Evolutionary conservation across 805 yeast genomes (phyloP), one percentile per base, ranked within the genome.

Genomic region (Sugiyamaella boreocaroliniensis): DNA sequence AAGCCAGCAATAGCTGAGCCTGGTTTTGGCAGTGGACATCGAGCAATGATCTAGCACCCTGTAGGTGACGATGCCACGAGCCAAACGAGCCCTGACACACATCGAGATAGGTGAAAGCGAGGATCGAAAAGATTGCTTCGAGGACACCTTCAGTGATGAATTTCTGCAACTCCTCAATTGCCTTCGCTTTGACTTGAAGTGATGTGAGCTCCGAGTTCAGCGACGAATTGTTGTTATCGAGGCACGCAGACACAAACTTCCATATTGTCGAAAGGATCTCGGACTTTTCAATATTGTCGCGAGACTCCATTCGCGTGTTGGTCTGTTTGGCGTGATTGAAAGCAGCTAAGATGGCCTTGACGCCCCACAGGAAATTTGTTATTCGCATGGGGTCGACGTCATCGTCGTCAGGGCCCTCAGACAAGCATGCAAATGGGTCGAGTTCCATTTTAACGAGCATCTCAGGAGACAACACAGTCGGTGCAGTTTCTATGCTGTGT

Each of bases 51-150:
- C 59, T 49, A 29, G 58, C 56, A 2, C 58, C 58, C 15, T 50
- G 42, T 11, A 57, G 15, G 29, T 57, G 58, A 11, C 53, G 54
- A 32, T 55, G 52, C 57, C 60, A 57, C 10, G 20, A 20, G 9
- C 58, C 59, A 43, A 57, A 55, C 8, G 57, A 43, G n/a, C 55
- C 58, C 26, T 54, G 55, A 19, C 55, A 55, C 12, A 57, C 58
- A 22, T 57, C 60, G 18, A 55, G 48, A 32, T 55, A 55, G 6
- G 57, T 49, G 20, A 57, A 54, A n/a, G 57, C 59, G 34, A 57
- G 50, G 10, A 53, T 53, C 5, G 55, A 55, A 37, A 57, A 57
- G 7, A 57, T 50, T 7, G 60, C 58, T 32, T 57, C 60, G 4
- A 55, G 43, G 18, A 51, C 51, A 2, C 57, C 60, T 12, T 53